Evolutionary conservation across 75 land plant species (phyloP), one percentile per base, ranked within the genome.

Genomic region (Azolla pinnata): DNA sequence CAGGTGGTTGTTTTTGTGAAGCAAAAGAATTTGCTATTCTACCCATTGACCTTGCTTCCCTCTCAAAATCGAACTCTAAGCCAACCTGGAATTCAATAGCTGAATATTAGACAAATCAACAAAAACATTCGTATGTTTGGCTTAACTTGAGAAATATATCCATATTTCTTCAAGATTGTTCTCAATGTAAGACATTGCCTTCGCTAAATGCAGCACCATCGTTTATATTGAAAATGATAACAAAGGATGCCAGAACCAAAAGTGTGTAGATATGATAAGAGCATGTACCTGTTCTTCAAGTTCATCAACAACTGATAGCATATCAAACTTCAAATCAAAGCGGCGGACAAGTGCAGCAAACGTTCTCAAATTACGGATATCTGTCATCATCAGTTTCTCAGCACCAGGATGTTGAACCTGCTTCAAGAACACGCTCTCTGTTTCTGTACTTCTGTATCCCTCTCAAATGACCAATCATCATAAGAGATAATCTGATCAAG

Each of bases 381-480:
- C 97, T n/a, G 86, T 80, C 96, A 87, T 84, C 97, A 92, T 92
- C 31, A 92, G 54, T 26, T 83, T 67, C 57, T 92, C 69, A 49
- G 81, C 79, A 38, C 97, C 97, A 54, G 97, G 97, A 81, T 92
- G 97, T 78, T 92, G 97, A 33, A 92, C 95, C 97, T 92, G 56
- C 20, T n/a, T n/a, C n/a, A n/a, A n/a, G n/a, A n/a, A n/a, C 31
- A 3, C 14, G 3, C 51, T 20, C 51, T 48, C 14, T 20, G 19
- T 20, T 18, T 20, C 51, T 17, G n/a, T n/a, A n/a, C n/a, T 20
- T 48, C 51, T 20, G 19, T 20, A 3, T 48, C 51, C 18, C 21
- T 48, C 51, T 17, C 51, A 12, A n/a, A n/a, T n/a, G n/a, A n/a
- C n/a, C n/a, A n/a, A n/a, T n/a, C n/a, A n/a, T n/a, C n/a, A n/a